Base-by-base conservation (phyloP, 305 asterid species). In the Stenogyne calaminthoides region DNA sequence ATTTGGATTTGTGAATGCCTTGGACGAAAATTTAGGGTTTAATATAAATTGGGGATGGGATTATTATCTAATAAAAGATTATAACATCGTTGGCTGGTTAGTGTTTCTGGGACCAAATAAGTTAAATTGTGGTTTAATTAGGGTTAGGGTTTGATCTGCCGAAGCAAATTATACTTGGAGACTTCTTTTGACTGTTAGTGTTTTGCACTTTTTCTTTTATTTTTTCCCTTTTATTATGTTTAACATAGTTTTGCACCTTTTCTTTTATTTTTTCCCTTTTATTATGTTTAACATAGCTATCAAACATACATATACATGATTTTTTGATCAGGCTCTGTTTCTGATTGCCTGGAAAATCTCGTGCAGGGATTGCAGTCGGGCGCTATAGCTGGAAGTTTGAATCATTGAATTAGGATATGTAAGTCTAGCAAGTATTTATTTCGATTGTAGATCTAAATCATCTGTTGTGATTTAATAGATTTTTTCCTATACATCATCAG, bases 141-240 rank as follows among this genome's bases (percentile, higher is more conserved):
- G 82, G 78, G 66, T 77, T 77, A 74, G 69, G 54, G 34, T 18
- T 60, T 7, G 77, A 72, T 72, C 79, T 57, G 76, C 32, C 11
- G 47, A 47, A 67, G 40, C 75, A 76, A 73, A 68, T 56, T 60
- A 57, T 27, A n/a, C 32, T 42, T 64, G 73, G 51, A 20, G 79
- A 62, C 70, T 69, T 54, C 68, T 70, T 71, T 25, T 64, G 34
- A 63, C 70, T 75, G 68, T 67, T 34, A 15, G 67, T 71, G 37
- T 47, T 64, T 70, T 52, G 9, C 16, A 37, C 29, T 9, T 51
- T 51, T 51, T 29, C 49, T 19, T 65, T 27, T 54, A 15, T 16
- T 15, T 20, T 19, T 6, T 19, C 4, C 12, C 44, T 40, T 34
- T 68, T 62, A 27, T 52, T 19, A 36, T 52, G 22, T 4, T 46